Percentiles rank a stretch among this genome's conserved stretches.
phyloP scores from a whole-genome alignment of 1,284 basidiomycete genomes.

The Vanrija sp. region DNA sequence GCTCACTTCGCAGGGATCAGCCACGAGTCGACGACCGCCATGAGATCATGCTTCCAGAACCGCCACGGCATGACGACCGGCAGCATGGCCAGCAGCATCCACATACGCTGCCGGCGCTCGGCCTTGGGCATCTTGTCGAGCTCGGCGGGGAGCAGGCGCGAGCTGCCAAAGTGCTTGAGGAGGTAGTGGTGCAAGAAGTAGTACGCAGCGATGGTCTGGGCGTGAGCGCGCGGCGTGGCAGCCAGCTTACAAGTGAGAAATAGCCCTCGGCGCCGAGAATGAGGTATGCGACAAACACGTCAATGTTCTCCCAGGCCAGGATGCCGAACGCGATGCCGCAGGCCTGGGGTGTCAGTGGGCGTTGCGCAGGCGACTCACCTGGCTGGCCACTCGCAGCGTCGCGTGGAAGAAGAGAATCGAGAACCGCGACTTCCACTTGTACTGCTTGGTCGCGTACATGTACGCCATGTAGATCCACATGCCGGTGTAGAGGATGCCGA shows the following conservation, averaged over 20 bases:
- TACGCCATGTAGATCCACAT: slow-evolving; percentile 13
- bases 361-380: background rate
- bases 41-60: slow-evolving; percentile 7
- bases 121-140: background rate
- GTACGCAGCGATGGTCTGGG: slow-evolving; percentile 14
- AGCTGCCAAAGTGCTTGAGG: slow-evolving; percentile 6
- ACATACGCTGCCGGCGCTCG: background rate
- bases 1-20: slow-evolving; percentile 19
- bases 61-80: slow-evolving; percentile 13
- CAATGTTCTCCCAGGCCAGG: slow-evolving; percentile 12
- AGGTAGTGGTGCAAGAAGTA: slow-evolving; percentile 19
- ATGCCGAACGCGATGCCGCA: slow-evolving; percentile 16
- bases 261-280: slow-evolving; percentile 33
- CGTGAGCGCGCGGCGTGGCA: too few relatives aligned
- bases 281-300: slow-evolving; percentile 25
- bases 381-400: slow-evolving; percentile 13
- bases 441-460: slow-evolving; percentile 17
- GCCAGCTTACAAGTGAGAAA: slow-evolving; percentile 23
- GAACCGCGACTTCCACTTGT: slow-evolving; percentile 15
- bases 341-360: background rate
- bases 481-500: slow-evolving; percentile 10
- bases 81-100: background rate
- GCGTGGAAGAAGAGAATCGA: slow-evolving; percentile 17
- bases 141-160: slow-evolving; percentile 1
- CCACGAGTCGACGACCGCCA: slow-evolving; percentile 18